Evolutionary conservation across 169 alveolate species (phyloP).

Genomic region (Blepharisma undulans): DNA sequence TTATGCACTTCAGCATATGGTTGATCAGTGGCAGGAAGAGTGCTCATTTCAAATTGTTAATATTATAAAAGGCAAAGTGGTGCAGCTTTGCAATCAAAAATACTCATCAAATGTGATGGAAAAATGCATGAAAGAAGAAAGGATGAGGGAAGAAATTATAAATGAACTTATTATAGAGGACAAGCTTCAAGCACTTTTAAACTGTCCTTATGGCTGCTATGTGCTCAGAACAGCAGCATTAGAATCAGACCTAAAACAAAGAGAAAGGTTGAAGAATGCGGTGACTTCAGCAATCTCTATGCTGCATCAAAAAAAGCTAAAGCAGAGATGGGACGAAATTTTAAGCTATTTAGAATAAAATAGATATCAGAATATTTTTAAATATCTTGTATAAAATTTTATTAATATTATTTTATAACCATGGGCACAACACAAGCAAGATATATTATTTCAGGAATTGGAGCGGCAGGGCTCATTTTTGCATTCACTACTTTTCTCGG

Average conservation of each 20-base stretch:
- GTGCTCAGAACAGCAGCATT: slow-evolving; percentile 27
- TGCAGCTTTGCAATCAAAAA: slow-evolving; percentile 70
- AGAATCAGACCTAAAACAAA: neutral
- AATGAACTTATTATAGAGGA: neutral
- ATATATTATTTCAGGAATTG: neutral
- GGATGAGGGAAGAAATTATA: neutral
- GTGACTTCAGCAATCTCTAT: neutral
- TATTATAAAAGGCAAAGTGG: slow-evolving; percentile 48
- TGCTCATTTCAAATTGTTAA: slow-evolving; percentile 44
- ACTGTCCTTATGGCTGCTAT: slow-evolving; percentile 34
- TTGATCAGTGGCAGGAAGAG: slow-evolving; percentile 62
- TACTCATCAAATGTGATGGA: slow-evolving; percentile 81
- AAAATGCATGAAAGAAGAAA: slow-evolving; percentile 52
- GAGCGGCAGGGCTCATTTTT: neutral
- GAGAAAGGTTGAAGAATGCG: neutral
- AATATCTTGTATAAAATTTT: too few relatives aligned
- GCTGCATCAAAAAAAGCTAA: slow-evolving; percentile 25
- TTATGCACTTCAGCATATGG: slow-evolving; percentile 71
- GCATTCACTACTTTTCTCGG: neutral
- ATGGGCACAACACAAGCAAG: neutral
- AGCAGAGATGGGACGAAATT: slow-evolving; percentile 37
- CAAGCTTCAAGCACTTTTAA: neutral
- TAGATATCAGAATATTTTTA: neutral
- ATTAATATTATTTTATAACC: too few relatives aligned
- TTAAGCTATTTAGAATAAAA: neutral